Conservation (phyloP, 2,329 filamentous ascomycete species). For the Grosmannia huntii region DNA sequence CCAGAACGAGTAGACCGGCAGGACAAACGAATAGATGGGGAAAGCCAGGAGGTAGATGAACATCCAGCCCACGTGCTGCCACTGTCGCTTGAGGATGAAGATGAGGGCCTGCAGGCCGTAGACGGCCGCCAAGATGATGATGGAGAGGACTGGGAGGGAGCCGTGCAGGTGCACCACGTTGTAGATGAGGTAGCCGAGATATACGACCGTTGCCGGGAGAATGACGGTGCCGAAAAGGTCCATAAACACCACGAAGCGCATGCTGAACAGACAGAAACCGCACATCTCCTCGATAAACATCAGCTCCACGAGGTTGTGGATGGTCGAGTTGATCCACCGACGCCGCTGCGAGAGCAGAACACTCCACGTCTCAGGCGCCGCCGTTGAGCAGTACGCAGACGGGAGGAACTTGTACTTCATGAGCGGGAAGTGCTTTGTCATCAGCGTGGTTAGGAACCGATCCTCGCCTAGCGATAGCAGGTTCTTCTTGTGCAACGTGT, state of each 20-base stretch:
- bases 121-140: constrained; percentile 78
- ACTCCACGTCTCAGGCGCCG: constrained; percentile 86
- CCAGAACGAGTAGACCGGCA: constrained; percentile 98
- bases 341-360: constrained; percentile 94
- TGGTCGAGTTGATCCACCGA: constrained; percentile 98
- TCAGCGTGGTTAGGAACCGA: constrained; percentile 91
- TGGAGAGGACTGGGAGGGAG: constrained; percentile 73
- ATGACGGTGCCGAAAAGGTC: constrained; percentile 89
- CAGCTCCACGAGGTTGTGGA: constrained; percentile 89
- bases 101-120: constrained; percentile 95
- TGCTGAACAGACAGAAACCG: constrained; percentile 97
- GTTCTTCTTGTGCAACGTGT: constrained; percentile 96
- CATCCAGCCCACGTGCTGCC: constrained; percentile 99
- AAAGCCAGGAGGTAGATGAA: constrained; percentile 95
- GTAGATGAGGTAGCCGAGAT: constrained; percentile 83
- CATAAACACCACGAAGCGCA: constrained; percentile 92
- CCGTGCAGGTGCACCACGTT: constrained; percentile 54
- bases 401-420: constrained; percentile 97
- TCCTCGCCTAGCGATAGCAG: constrained; percentile 87
- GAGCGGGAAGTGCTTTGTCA: constrained; percentile 92
- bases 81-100: constrained; percentile 92
- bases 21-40: constrained; percentile 81
- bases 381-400: constrained; percentile 85
- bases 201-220: constrained; percentile 76
- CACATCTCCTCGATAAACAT: constrained; percentile 87